phyloP scores from a whole-genome alignment of 2,329 filamentous ascomycete species.

The Beauveria asiatica region DNA sequence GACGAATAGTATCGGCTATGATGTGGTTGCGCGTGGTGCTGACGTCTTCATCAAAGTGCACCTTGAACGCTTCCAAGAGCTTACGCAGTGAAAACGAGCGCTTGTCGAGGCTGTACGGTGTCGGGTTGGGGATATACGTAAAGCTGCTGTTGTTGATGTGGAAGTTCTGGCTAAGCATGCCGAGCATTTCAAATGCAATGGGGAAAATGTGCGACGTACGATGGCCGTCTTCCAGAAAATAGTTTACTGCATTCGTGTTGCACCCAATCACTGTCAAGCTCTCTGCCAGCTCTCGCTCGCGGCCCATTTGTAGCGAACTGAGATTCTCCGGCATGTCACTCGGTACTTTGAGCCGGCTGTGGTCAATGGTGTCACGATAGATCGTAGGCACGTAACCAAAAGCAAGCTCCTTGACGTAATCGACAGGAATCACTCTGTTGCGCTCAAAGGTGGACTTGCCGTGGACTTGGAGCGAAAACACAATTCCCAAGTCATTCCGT shows the following conservation, averaged over 20 bases:
- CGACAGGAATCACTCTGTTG: slow-evolving; percentile 44
- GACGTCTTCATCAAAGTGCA: slow-evolving; percentile 20
- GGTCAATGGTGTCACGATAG: slow-evolving; percentile 33
- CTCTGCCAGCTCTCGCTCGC: slow-evolving; percentile 39
- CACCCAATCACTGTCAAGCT: slow-evolving; percentile 46
- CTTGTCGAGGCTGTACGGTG: slow-evolving; percentile 44
- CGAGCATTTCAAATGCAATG: slow-evolving; percentile 50
- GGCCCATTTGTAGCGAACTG: slow-evolving; percentile 39
- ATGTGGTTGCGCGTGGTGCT: slow-evolving; percentile 14
- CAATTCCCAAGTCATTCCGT: slow-evolving; percentile 41
- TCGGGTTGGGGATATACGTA: slow-evolving; percentile 49
- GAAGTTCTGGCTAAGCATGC: slow-evolving; percentile 45
- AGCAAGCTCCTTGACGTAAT: slow-evolving; percentile 45
- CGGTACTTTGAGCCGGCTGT: slow-evolving; percentile 28
- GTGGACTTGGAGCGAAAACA: slow-evolving; percentile 45
- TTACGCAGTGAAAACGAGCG: slow-evolving; percentile 35
- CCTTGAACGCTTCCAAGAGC: slow-evolving; percentile 31
- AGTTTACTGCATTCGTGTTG: slow-evolving; percentile 41
- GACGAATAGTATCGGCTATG: slow-evolving; percentile 19
- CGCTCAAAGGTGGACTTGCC: slow-evolving; percentile 39
- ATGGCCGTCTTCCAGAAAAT: slow-evolving; percentile 29
- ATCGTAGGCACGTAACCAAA: slow-evolving; percentile 50
- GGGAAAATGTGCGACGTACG: slow-evolving; percentile 41
- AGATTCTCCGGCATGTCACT: slow-evolving; percentile 34
- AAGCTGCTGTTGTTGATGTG: slow-evolving; percentile 42